phyloP scores from a whole-genome alignment of 176 grass and related monocot species.

The Aegilops tauschii region DNA sequence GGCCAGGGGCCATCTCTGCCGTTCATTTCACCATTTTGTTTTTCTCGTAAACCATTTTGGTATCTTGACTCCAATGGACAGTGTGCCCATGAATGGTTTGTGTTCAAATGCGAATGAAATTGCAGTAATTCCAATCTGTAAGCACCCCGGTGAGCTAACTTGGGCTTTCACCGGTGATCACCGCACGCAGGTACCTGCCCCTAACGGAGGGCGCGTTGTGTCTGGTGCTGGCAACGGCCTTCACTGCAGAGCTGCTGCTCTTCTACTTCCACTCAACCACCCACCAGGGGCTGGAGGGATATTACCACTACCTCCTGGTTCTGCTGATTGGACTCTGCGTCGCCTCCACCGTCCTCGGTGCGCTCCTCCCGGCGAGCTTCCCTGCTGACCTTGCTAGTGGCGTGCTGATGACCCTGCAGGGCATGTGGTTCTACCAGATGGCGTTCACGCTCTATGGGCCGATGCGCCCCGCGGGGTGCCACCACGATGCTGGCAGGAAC shows the following conservation, averaged over 20 bases:
- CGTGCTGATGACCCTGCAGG: conserved; percentile 64
- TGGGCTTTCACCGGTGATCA: no score
- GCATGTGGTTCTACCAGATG: conserved; percentile 97
- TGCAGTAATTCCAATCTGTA: no score
- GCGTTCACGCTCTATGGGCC: conserved; percentile 10
- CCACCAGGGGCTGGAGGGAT: conserved; percentile 77
- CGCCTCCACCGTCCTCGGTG: conserved; percentile 42
- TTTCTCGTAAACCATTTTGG: no score
- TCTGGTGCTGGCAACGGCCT: conserved; percentile 62
- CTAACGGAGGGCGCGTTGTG: conserved; percentile 61
- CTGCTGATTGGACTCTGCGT: conserved; percentile 66
- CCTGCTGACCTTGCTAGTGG: conserved; percentile 46
- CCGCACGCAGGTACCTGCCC: conserved; percentile 23
- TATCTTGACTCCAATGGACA: no score
- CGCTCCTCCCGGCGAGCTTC: conserved; percentile 66
- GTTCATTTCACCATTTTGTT: no score
- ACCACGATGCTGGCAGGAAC: no score
- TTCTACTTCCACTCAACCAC: conserved; percentile 27
- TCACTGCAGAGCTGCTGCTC: conserved; percentile 64
- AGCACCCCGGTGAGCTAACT: no score
- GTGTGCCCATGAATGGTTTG: no score
- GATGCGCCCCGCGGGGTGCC: no score
- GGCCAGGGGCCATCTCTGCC: no score
- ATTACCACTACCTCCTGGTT: conserved; percentile 86
- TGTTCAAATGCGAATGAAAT: no score